Percentiles rank a stretch among this genome's conserved stretches.
Evolutionary conservation across 2,329 filamentous ascomycete species (phyloP).

Genomic region (Venturiaceae sp.): DNA sequence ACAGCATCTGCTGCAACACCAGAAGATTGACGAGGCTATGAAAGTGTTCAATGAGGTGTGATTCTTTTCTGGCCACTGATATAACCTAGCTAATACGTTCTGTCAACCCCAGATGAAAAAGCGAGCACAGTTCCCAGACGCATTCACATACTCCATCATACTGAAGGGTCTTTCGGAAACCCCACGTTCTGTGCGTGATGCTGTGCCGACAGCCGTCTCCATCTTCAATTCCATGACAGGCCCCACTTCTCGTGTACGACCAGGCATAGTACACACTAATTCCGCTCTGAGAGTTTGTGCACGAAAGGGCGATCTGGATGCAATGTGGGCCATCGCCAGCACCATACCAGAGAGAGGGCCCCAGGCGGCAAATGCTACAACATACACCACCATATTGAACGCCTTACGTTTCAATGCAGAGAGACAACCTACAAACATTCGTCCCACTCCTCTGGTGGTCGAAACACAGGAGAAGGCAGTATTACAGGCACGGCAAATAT

Average conservation of each 20-base stretch:
- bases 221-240: neutral
- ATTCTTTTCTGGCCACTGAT: neutral
- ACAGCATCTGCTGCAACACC: conserved; percentile 54
- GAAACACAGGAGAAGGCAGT: conserved; percentile 35
- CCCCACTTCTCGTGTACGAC: conserved; percentile 38
- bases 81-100: neutral
- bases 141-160: conserved; percentile 74
- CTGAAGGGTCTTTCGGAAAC: conserved; percentile 63
- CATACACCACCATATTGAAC: conserved; percentile 77
- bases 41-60: conserved; percentile 81
- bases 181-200: conserved; percentile 17
- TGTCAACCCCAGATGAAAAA: conserved; percentile 73
- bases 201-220: neutral
- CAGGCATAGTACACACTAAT: conserved; percentile 77
- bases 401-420: conserved; percentile 47
- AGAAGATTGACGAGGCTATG: conserved; percentile 54
- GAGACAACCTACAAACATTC: conserved; percentile 18
- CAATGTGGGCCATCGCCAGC: conserved; percentile 67
- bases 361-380: conserved; percentile 57
- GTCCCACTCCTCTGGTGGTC: conserved; percentile 18
- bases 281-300: conserved; percentile 77
- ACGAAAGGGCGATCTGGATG: conserved; percentile 64
- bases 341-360: conserved; percentile 56
- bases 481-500: conserved; percentile 61
- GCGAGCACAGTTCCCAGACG: conserved; percentile 67